Evolutionary conservation across 2,329 filamentous ascomycete species (phyloP).

Genomic region (Ophiostoma sp.): DNA sequence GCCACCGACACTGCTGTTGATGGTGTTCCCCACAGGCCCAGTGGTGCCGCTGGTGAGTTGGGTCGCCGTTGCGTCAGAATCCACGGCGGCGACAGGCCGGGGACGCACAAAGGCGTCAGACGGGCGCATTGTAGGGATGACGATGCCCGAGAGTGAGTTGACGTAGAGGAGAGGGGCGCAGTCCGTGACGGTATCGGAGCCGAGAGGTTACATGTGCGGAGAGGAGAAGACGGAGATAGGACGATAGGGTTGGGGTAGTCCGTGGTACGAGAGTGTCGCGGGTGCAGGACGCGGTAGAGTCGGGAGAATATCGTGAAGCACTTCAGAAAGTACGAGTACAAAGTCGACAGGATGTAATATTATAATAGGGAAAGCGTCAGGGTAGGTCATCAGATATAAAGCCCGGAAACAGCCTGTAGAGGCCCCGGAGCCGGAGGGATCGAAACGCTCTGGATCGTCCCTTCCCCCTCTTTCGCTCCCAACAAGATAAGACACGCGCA

Average conservation of each 20-base stretch:
- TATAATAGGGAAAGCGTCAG: background rate
- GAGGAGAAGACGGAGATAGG: background rate
- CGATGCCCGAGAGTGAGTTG: background rate
- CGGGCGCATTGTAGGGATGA: constrained; percentile 39
- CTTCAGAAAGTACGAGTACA: background rate
- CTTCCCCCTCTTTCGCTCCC: constrained; percentile 11
- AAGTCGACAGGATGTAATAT: background rate
- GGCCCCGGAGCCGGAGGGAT: background rate
- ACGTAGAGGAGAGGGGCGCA: background rate
- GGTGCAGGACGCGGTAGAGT: background rate
- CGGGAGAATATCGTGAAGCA: background rate
- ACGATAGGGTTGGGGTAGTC: background rate
- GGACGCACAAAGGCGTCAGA: constrained; percentile 39
- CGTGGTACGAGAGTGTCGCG: background rate
- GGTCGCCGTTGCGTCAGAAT: constrained; percentile 31
- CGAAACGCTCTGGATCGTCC: background rate
- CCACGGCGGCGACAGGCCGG: constrained; percentile 35
- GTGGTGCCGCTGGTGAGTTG: constrained; percentile 24
- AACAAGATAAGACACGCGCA: constrained; percentile 19
- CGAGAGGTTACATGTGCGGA: constrained; percentile 1
- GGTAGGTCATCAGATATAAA: background rate
- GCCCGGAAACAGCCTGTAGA: background rate
- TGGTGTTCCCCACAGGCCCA: background rate
- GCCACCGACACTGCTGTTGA: constrained; percentile 6
- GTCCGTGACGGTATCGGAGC: background rate